phyloP scores from a whole-genome alignment of 2,329 filamentous ascomycete genomes.

The Leptographium galeiforme region DNA sequence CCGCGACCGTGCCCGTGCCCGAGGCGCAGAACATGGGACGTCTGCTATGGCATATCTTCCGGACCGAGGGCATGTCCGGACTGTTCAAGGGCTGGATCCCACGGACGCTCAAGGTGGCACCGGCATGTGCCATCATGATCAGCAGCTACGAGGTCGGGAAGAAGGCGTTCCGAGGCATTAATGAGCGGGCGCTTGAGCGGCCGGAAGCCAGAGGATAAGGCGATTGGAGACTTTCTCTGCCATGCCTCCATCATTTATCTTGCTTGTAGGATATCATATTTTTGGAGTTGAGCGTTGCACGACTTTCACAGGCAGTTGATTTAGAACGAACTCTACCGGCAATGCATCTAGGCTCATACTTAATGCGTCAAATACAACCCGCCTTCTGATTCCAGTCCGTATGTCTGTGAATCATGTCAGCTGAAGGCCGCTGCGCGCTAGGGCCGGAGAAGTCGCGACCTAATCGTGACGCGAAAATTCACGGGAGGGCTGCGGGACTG shows the following conservation, averaged over 20 bases:
- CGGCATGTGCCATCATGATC: conserved; percentile 98
- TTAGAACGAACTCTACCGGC: too few relatives aligned
- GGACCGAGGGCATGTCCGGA: conserved; percentile 65
- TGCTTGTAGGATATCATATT: not conserved
- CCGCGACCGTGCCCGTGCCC: conserved; percentile 34
- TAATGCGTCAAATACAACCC: too few relatives aligned
- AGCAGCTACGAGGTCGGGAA: conserved; percentile 96
- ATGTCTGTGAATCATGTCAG: too few relatives aligned
- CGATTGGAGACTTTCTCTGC: not conserved
- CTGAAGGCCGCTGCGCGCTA: too few relatives aligned
- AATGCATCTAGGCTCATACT: too few relatives aligned
- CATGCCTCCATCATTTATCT: not conserved
- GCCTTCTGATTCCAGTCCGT: too few relatives aligned
- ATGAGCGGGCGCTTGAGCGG: conserved; percentile 32
- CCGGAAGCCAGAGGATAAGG: not conserved
- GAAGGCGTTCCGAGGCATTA: conserved; percentile 65
- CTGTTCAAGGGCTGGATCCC: conserved; percentile 89
- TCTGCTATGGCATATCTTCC: conserved; percentile 84
- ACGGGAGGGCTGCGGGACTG: not conserved
- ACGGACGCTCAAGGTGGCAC: conserved; percentile 83
- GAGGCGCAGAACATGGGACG: conserved; percentile 68
- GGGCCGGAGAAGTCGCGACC: not conserved
- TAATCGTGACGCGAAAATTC: not conserved
- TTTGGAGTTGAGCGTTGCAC: not conserved
- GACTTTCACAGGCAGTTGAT: not conserved